phyloP scores from a whole-genome alignment of 164 flowering plant species.

The Tetrastigma voinierianum region DNA sequence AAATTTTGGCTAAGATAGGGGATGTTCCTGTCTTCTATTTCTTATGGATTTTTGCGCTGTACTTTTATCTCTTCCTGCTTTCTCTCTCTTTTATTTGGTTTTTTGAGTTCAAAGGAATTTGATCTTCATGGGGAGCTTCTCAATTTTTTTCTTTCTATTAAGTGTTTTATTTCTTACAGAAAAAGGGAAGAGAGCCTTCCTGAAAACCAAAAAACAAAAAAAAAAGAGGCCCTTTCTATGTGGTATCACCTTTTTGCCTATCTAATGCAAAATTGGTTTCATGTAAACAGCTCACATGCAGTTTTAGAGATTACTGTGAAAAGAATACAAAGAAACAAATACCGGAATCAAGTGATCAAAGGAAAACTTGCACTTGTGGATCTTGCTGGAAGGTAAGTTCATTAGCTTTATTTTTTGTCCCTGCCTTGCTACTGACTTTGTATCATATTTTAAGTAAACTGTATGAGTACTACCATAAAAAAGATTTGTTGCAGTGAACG shows the following conservation, averaged over 20 bases:
- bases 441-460: neutral
- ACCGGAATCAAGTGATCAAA: constrained; percentile 62
- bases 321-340: constrained; percentile 63
- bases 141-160: no score
- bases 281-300: constrained; percentile 71
- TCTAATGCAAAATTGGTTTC: constrained; percentile 5
- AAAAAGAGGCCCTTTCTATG: neutral
- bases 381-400: constrained; percentile 77
- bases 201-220: no score
- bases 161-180: no score
- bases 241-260: constrained; percentile 1
- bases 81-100: no score
- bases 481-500: constrained; percentile 62
- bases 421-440: neutral
- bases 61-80: no score
- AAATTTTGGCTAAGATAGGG: no score
- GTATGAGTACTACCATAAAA: neutral
- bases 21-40: no score
- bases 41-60: no score
- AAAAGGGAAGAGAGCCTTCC: no score
- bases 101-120: no score
- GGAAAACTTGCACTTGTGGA: constrained; percentile 96
- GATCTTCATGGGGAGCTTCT: no score
- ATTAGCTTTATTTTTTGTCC: constrained; percentile 6
- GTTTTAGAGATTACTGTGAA: constrained; percentile 81